A percentile compares a stretch with the other conserved stretches of the same genome.
These are phyloP conservation scores for Alliaria petiolata DNA, from an alignment of 345 rosid species.

Conservation along the genomic window DNA sequence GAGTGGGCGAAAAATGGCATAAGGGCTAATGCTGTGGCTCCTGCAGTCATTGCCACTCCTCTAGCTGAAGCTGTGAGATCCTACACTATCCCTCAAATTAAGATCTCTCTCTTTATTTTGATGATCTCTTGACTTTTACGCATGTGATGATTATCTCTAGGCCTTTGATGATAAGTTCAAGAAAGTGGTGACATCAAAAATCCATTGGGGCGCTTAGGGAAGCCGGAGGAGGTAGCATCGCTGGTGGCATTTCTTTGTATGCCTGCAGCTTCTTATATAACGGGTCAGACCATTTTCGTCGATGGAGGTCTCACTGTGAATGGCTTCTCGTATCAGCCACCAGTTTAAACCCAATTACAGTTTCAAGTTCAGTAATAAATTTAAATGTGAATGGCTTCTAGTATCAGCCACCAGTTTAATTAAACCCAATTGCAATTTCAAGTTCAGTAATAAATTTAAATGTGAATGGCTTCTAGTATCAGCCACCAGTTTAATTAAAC, in stretches of 20 bases:
- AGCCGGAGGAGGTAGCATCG: slow-evolving; percentile 43
- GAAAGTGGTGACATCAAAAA: background rate
- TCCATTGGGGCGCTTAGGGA: slow-evolving; percentile 39
- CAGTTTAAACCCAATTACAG: background rate
- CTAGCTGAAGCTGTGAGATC: background rate
- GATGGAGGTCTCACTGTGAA: slow-evolving; percentile 43
- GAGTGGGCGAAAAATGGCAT: slow-evolving; percentile 18
- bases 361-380: background rate
- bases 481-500: too few species aligned
- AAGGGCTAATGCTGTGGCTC: slow-evolving; percentile 15
- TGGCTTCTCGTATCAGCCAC: slow-evolving; percentile 25
- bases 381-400: too few species aligned
- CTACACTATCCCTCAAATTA: background rate
- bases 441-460: too few species aligned
- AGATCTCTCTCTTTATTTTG: background rate
- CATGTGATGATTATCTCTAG: background rate
- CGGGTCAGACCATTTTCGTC: slow-evolving; percentile 45
- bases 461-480: too few species aligned
- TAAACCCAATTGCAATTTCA: too few species aligned
- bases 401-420: too few species aligned
- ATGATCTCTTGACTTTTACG: background rate
- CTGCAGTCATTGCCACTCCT: background rate
- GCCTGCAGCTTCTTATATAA: slow-evolving; percentile 48
- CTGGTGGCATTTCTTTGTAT: slow-evolving; percentile 48
- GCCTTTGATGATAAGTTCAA: background rate